Conservation (phyloP, 768 basidiomycete species). For the Mycena albidolilacea region DNA sequence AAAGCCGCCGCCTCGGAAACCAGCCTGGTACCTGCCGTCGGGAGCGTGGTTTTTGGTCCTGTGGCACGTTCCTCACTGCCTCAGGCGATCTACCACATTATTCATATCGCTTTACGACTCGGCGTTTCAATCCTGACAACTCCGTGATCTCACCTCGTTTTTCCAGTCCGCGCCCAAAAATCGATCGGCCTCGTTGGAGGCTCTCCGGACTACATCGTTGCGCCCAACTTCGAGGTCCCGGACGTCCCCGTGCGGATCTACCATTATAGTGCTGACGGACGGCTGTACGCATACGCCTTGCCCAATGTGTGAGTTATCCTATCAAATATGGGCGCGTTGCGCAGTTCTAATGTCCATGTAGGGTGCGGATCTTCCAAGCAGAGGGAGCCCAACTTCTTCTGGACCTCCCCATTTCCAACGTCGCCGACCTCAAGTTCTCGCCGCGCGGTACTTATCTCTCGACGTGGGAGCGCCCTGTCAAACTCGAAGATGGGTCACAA, state of each 20-base stretch:
- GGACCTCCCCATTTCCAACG: slow-evolving; percentile 81
- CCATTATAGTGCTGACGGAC: slow-evolving; percentile 89
- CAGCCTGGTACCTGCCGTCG: neutral
- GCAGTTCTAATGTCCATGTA: slow-evolving; percentile 48
- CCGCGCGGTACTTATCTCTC: slow-evolving; percentile 94
- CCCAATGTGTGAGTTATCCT: slow-evolving; percentile 73
- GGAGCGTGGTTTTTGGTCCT: neutral
- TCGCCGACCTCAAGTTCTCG: slow-evolving; percentile 91
- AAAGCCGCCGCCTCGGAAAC: neutral
- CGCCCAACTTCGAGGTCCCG: slow-evolving; percentile 75
- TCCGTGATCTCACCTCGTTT: slow-evolving; percentile 37
- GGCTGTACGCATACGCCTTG: slow-evolving; percentile 88
- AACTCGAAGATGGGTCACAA: slow-evolving; percentile 91
- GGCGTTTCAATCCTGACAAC: slow-evolving; percentile 8
- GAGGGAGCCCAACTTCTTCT: slow-evolving; percentile 80
- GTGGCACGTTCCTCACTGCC: slow-evolving; percentile 20
- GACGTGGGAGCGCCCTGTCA: slow-evolving; percentile 95
- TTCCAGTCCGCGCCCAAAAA: slow-evolving; percentile 94
- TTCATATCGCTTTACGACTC: slow-evolving; percentile 25
- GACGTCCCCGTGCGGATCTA: slow-evolving; percentile 83
- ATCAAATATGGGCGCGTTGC: slow-evolving; percentile 29
- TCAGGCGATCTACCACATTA: slow-evolving; percentile 34
- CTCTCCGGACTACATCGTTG: slow-evolving; percentile 78
- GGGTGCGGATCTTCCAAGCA: slow-evolving; percentile 84
- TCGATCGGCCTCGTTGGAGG: slow-evolving; percentile 88